These are phyloP conservation scores for Toxicodendron radicans DNA, from an alignment of 345 rosid genomes.

Conservation along the genomic window DNA sequence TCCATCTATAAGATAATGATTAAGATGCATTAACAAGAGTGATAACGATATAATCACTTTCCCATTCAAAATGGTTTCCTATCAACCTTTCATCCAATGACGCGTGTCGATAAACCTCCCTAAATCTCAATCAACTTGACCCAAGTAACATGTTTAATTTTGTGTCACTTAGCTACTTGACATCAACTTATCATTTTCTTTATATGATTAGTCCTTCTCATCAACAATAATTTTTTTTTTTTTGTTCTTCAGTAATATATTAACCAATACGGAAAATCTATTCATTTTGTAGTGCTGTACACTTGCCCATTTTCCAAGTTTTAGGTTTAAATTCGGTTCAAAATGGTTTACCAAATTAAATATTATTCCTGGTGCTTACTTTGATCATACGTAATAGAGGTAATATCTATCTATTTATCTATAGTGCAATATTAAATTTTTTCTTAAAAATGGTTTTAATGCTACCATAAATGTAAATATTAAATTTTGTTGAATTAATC, in stretches of 20 bases:
- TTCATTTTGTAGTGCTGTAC: too few relatives aligned
- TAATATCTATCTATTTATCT: too few relatives aligned
- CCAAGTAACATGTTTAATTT: background rate
- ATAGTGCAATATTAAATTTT: too few relatives aligned
- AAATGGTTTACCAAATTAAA: background rate
- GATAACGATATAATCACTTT: slow-evolving; percentile 15
- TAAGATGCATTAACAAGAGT: slow-evolving; percentile 41
- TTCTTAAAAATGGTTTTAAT: too few relatives aligned
- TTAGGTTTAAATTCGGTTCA: too few relatives aligned
- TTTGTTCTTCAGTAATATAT: background rate
- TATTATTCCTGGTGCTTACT: too few relatives aligned
- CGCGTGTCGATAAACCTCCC: too few relatives aligned
- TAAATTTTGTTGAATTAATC: background rate
- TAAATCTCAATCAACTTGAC: background rate
- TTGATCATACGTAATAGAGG: too few relatives aligned
- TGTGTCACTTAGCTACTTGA: too few relatives aligned
- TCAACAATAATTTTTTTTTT: background rate
- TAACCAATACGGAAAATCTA: background rate
- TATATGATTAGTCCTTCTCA: background rate
- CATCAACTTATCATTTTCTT: background rate
- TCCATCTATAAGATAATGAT: slow-evolving; percentile 26
- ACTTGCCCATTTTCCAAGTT: too few relatives aligned
- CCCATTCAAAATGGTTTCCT: slow-evolving; percentile 6
- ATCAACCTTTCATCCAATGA: background rate
- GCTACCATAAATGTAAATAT: too few relatives aligned